Percentiles rank a stretch among this genome's conserved stretches.
Evolutionary conservation across 1,284 basidiomycete species (phyloP).

Genomic region (Heterobasidion parviporum): DNA sequence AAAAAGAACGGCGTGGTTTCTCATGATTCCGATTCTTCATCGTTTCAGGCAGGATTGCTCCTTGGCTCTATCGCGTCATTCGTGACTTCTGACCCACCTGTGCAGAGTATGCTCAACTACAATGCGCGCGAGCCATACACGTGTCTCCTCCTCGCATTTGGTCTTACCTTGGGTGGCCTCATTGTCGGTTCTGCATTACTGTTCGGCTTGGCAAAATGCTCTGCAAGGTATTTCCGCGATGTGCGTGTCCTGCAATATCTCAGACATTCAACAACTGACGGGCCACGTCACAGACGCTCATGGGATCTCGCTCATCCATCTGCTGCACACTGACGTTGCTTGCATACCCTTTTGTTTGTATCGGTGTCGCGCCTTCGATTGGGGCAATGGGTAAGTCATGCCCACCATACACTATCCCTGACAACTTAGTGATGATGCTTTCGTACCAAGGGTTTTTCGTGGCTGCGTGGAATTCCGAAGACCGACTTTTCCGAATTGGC

Average conservation of each 20-base stretch:
- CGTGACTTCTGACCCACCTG: background rate
- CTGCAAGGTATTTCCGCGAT: background rate
- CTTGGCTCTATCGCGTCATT: background rate
- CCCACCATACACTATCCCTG: too few relatives aligned
- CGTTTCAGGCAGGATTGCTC: background rate
- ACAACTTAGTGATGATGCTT: background rate
- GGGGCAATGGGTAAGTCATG: background rate
- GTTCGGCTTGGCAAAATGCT: background rate
- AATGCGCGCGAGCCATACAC: background rate
- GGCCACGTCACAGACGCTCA: constrained; percentile 1
- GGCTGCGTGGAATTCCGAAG: background rate
- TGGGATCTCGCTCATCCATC: constrained; percentile 3
- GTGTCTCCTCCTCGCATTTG: background rate
- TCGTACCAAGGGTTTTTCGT: background rate
- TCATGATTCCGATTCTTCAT: background rate
- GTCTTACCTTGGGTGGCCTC: background rate
- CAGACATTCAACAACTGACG: too few relatives aligned
- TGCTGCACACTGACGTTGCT: constrained; percentile 6
- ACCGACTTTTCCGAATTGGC: background rate
- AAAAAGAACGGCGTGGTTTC: background rate
- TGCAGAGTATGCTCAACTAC: background rate
- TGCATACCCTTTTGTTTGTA: constrained; percentile 7
- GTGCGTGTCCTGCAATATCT: background rate
- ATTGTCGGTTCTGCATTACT: background rate
- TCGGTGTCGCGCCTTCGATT: constrained; percentile 2